Evolutionary conservation across 169 alveolate species (phyloP), one percentile per base, ranked within the genome.

Genomic region (Plasmodium billcollinsi): DNA sequence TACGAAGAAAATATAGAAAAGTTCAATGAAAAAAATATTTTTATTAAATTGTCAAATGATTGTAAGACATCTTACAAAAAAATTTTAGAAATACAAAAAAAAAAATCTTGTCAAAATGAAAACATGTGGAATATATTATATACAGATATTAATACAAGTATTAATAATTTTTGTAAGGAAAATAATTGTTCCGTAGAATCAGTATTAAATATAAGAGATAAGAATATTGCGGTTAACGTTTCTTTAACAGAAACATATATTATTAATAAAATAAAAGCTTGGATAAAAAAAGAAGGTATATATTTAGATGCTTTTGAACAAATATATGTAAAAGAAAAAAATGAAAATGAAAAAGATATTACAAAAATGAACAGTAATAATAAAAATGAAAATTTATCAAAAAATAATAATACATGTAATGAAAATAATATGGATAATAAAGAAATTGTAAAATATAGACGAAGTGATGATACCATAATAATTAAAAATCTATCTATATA

Each of bases 111-210:
- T 69, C 96, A 94, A 76, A 97, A 97, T 72, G 96, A 94, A 78
- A 94, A 94, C 54, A 97, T 97, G 24, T 98, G 99, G 99, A 98
- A 98, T 92, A 89, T 97, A 72, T 96, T 98, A n/a, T 98, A 97
- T 94, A 92, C 98, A 43, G 98, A 97, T 91, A 98, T 97, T 18
- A 97, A 98, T 89, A 94, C 99, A 3, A 98, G 98, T 29, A 96
- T 97, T 54, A 91, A 96, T 69, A 93, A 98, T 8, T 96, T 97
- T 45, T 91, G 98, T 39, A 93, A 91, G 24, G 95, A 96, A 92
- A 95, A 96, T 67, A 94, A 94, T 20, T 74, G 97, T 24, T 83
- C 89, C 54, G 96, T 96, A 67, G 96, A 95, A 59, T 97, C 96
- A 14, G 86, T 98, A 59, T 88, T 98, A 74, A 95, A 93, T 88